phyloP scores from a whole-genome alignment of 352 stramenopile genomes.

The Pythium chondricola region DNA sequence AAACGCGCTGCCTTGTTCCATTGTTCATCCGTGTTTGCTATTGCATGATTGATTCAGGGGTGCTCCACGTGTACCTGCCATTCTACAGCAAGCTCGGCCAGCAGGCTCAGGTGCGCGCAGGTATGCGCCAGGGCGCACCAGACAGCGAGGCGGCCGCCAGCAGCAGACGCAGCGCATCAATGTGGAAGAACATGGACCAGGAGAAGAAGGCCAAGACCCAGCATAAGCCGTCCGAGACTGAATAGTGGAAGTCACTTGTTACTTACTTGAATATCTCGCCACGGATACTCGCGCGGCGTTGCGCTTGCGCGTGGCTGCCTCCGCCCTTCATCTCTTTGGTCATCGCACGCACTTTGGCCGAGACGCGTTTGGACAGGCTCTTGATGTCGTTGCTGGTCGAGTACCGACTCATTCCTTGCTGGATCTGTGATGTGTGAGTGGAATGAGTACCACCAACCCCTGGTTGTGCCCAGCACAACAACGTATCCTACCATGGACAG shows the following conservation, averaged over 20 bases:
- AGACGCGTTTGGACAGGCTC: constrained; percentile 30
- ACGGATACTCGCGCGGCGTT: constrained; percentile 1
- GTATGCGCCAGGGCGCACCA: constrained; percentile 3
- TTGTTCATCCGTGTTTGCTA: neutral
- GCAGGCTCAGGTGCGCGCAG: constrained; percentile 25
- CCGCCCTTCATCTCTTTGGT: constrained; percentile 15
- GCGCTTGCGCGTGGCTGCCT: neutral
- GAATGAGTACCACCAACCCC: neutral
- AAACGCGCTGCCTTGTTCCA: no score
- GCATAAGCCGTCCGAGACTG: neutral
- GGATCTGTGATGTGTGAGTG: constrained; percentile 16
- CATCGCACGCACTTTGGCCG: constrained; percentile 37
- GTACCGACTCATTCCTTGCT: constrained; percentile 27
- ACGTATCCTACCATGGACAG: constrained; percentile 24
- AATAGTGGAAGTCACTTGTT: neutral
- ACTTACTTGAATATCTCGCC: neutral
- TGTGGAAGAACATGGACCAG: constrained; percentile 43
- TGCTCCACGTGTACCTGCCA: constrained; percentile 30
- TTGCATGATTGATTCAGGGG: constrained; percentile 1
- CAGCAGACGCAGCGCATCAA: constrained; percentile 22
- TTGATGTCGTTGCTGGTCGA: constrained; percentile 33
- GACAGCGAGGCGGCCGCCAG: neutral
- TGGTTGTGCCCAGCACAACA: neutral
- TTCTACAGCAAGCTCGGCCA: constrained; percentile 33
- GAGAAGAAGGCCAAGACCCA: constrained; percentile 6